Evolutionary conservation across 1,139 yeast species (phyloP).

Genomic region (Candida labiduridarum): DNA sequence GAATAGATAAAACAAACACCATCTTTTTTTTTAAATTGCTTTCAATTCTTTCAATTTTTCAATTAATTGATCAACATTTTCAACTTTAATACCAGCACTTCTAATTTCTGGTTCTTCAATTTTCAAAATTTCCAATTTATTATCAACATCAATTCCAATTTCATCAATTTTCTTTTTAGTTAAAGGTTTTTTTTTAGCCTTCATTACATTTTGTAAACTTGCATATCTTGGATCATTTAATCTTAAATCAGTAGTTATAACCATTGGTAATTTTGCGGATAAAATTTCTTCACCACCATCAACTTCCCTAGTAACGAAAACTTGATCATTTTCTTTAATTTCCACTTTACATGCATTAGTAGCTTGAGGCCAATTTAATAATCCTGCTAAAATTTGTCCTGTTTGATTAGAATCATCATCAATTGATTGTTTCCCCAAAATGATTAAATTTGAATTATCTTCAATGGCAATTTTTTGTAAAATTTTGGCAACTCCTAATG

Average conservation of each 20-base stretch:
- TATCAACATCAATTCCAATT: constrained; percentile 64
- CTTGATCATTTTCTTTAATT: constrained; percentile 53
- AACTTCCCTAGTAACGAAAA: constrained; percentile 84
- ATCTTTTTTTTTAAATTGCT: constrained; percentile 52
- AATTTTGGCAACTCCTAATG: constrained; percentile 88
- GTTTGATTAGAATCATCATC: constrained; percentile 95
- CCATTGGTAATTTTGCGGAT: constrained; percentile 76
- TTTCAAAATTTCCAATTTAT: constrained; percentile 68
- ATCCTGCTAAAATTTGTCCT: constrained; percentile 96
- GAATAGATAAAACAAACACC: too few relatives aligned
- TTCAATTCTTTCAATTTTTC: constrained; percentile 73
- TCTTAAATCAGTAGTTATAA: constrained; percentile 90
- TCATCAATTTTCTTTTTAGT: constrained; percentile 71
- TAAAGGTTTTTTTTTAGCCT: constrained; percentile 95
- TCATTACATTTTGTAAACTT: constrained; percentile 92
- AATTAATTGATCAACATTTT: constrained; percentile 78
- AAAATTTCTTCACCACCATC: constrained; percentile 94
- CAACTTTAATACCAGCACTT: constrained; percentile 79
- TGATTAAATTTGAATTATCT: constrained; percentile 72
- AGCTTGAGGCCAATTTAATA: constrained; percentile 96
- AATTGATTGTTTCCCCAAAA: constrained; percentile 94
- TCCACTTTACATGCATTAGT: constrained; percentile 92
- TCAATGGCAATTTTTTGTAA: constrained; percentile 68
- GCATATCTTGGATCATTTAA: constrained; percentile 94
- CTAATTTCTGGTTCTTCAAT: constrained; percentile 87